Base-by-base conservation (phyloP, 2,329 filamentous ascomycete species). In the Tolypocladium amazonense region DNA sequence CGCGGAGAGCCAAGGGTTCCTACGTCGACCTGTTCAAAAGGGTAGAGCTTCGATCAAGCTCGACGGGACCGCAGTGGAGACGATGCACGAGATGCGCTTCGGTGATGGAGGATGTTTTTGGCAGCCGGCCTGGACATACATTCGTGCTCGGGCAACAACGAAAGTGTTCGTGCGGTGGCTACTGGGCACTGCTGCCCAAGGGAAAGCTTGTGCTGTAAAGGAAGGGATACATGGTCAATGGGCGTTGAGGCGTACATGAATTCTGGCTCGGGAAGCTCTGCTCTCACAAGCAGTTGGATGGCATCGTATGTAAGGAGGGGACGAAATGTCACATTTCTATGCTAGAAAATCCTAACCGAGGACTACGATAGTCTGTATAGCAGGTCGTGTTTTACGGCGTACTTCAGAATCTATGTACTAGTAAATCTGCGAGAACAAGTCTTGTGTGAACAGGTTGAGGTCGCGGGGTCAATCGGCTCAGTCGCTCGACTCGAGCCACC, bases 71-170 rank as follows among this genome's bases (percentile, higher is more conserved):
- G 56, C 67, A 69, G 60, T 76, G 74, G 74, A 70, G 73, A 59
- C 66, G 73, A 38, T 76, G 74, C 58, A 81, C 82, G 25, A 76
- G 87, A 45, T 89, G 87, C 69, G 79, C 83, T 53, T 77, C 82
- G 56, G 77, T 88, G n/a, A 88, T 88, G 77, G 85, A 87, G 66
- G 85, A 88, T 62, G 72, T 81, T 0, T 71, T 70, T 35, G 75
- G 71, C 18, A 72, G 72, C 30, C 75, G 76, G 61, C 77, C 81
- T 0, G 82, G 81, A 1, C 77, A 80, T 60, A 76, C 73, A 4
- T 84, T 83, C 68, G 74, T 85, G 41, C 67, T 85, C 53, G 73
- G 73, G 15, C 81, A 84, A 67, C 80, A 84, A 69, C 74, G 80
- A 30, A 77, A 76, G 65, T 86, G 83, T 62, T 75, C 76, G 6